phyloP scores from a whole-genome alignment of 2,329 filamentous ascomycete species.

The Ophiostoma piceae region DNA sequence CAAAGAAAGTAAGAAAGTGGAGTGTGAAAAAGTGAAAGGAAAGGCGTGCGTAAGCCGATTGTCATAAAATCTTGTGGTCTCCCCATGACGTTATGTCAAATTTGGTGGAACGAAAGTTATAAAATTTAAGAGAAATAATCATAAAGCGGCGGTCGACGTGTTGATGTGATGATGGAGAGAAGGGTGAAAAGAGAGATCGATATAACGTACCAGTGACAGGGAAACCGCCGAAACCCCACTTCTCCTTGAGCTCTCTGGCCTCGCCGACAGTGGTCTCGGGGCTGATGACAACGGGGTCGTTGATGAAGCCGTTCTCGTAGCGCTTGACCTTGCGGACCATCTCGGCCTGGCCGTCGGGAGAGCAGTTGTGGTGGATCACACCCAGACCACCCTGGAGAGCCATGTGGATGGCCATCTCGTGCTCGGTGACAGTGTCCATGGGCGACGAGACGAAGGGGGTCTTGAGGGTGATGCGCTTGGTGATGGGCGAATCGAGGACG shows the following conservation, averaged over 20 bases:
- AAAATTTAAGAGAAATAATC: slow-evolving; percentile 73
- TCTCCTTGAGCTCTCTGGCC: slow-evolving; percentile 87
- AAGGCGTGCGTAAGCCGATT: slow-evolving; percentile 25
- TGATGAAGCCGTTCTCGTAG: slow-evolving; percentile 98
- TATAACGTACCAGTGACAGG: slow-evolving; percentile 85
- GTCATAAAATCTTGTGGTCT: slow-evolving; percentile 45
- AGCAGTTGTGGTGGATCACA: slow-evolving; percentile 99
- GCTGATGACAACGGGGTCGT: slow-evolving; percentile 88
- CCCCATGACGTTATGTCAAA: slow-evolving; percentile 82
- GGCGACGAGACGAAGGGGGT: slow-evolving; percentile 95
- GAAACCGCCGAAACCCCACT: slow-evolving; percentile 98
- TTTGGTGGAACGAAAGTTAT: slow-evolving; percentile 99
- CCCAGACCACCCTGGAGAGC: slow-evolving; percentile 81
- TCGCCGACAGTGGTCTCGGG: slow-evolving; percentile 84
- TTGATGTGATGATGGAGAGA: slow-evolving; percentile 27
- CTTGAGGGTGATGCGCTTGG: slow-evolving; percentile 92
- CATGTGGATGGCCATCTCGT: slow-evolving; percentile 99
- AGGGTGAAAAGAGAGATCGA: slow-evolving; percentile 14
- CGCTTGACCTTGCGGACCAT: slow-evolving; percentile 99
- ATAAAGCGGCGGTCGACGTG: slow-evolving; percentile 37
- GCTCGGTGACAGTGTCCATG: slow-evolving; percentile 99
- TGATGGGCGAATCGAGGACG: slow-evolving; percentile 81
- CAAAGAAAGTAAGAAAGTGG: slow-evolving; percentile 9
- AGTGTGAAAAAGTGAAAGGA: slow-evolving; percentile 20
- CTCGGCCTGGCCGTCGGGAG: slow-evolving; percentile 91